phyloP scores from a whole-genome alignment of 1,139 yeast genomes.

The Groenewaldozyma auringiensis region DNA sequence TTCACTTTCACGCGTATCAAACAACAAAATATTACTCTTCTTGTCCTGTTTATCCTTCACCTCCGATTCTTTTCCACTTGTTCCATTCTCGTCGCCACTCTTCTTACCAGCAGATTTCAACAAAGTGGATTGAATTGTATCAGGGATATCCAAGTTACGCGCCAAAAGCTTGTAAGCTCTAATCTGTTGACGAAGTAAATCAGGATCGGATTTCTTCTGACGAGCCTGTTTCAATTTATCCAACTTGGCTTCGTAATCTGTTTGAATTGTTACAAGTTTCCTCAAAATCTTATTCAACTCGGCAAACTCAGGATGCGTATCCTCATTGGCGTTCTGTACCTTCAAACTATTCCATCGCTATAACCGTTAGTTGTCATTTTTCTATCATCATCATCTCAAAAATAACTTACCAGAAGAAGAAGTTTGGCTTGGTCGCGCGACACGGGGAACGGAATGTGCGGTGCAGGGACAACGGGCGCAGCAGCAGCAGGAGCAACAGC shows the following conservation, averaged over 20 bases:
- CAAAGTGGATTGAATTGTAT: constrained; percentile 31
- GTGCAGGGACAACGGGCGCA: neutral
- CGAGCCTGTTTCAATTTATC: constrained; percentile 11
- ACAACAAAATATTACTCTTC: neutral
- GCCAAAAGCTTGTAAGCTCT: constrained; percentile 69
- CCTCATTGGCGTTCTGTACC: constrained; percentile 29
- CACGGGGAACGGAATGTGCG: constrained; percentile 23
- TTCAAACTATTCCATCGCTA: constrained; percentile 37
- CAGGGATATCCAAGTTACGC: constrained; percentile 70
- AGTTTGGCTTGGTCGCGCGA: constrained; percentile 32
- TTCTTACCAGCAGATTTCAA: constrained; percentile 26
- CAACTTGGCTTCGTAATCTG: constrained; percentile 32
- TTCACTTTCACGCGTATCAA: constrained; percentile 2
- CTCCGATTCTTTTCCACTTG: constrained; percentile 10
- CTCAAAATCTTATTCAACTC: constrained; percentile 30
- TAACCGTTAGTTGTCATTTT: no score
- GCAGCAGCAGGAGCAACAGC: neutral
- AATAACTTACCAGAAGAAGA: constrained; percentile 27
- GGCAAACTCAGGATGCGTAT: constrained; percentile 30
- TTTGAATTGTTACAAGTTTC: constrained; percentile 31
- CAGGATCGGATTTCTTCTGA: constrained; percentile 30
- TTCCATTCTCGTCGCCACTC: constrained; percentile 13
- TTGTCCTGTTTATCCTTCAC: neutral
- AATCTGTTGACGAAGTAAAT: constrained; percentile 56
- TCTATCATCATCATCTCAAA: neutral